Evolutionary conservation across 306 rosid genomes (phyloP).

Genomic region (Cucurbita pepo): DNA sequence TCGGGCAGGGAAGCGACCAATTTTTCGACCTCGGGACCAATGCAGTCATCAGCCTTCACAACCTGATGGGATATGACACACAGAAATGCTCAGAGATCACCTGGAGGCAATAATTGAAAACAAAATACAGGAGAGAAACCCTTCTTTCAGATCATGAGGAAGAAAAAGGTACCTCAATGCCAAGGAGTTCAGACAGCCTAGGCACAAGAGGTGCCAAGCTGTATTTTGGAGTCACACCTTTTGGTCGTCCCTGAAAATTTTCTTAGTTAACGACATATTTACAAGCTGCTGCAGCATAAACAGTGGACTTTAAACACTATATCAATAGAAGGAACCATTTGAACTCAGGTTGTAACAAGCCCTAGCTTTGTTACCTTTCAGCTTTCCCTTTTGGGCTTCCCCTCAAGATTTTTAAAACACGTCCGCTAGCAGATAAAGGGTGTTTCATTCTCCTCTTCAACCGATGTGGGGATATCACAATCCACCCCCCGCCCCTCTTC

Average conservation of each 20-base stretch:
- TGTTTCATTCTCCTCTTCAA: too few relatives aligned
- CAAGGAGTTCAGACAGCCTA: constrained; percentile 86
- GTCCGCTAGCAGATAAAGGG: too few relatives aligned
- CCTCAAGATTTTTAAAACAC: too few relatives aligned
- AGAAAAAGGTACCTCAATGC: constrained; percentile 45
- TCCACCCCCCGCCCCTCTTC: too few relatives aligned
- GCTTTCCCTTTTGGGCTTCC: too few relatives aligned
- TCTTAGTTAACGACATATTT: background rate
- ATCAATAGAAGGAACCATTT: background rate
- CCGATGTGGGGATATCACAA: too few relatives aligned
- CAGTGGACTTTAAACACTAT: background rate
- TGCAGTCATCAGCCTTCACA: constrained; percentile 79
- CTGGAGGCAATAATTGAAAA: background rate
- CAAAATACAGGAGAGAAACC: background rate
- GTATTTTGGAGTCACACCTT: constrained; percentile 91
- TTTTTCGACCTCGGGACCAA: constrained; percentile 91
- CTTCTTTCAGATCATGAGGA: background rate
- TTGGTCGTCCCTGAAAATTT: constrained; percentile 84
- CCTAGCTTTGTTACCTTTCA: too few relatives aligned
- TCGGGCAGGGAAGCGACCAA: constrained; percentile 76
- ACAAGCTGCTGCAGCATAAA: background rate
- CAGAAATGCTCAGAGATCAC: constrained; percentile 4
- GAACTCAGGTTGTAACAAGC: too few relatives aligned
- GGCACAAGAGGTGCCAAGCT: constrained; percentile 97
- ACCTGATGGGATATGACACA: constrained; percentile 32